Conservation (phyloP, 495 filamentous ascomycete genomes). For the Xylaria venustula region DNA sequence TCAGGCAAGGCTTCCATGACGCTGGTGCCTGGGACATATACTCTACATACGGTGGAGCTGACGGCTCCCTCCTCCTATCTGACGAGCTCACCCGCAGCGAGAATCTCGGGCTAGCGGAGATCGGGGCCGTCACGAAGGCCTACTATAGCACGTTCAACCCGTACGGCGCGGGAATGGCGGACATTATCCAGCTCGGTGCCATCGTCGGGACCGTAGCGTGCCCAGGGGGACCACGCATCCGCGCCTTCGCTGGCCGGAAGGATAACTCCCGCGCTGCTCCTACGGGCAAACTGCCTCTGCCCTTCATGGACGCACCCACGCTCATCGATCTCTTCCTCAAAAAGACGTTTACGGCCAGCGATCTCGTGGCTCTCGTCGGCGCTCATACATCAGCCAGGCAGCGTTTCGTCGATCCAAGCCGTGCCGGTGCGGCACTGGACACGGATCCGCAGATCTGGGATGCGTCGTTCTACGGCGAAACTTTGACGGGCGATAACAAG, state of each 20-base stretch:
- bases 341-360: constrained; percentile 48
- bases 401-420: constrained; percentile 39
- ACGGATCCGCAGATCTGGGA: constrained; percentile 37
- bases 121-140: constrained; percentile 25
- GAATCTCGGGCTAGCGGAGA: constrained; percentile 34
- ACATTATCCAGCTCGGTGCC: constrained; percentile 41
- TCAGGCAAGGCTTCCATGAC: constrained; percentile 44
- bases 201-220: constrained; percentile 37
- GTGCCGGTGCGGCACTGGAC: constrained; percentile 35
- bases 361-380: constrained; percentile 49
- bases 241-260: constrained; percentile 30
- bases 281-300: constrained; percentile 28
- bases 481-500: constrained; percentile 32
- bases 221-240: constrained; percentile 38
- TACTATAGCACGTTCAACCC: constrained; percentile 31
- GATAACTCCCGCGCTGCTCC: constrained; percentile 25
- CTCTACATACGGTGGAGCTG: constrained; percentile 35
- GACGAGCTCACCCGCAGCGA: constrained; percentile 27
- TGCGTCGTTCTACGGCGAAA: constrained; percentile 45
- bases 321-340: constrained; percentile 42
- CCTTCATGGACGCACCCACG: constrained; percentile 20
- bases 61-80: constrained; percentile 38
- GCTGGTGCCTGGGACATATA: constrained; percentile 35
- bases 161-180: constrained; percentile 38
- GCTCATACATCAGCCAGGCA: constrained; percentile 49